Evolutionary conservation across 192 early-diverging fungal species (phyloP).

Genomic region (Chytriomyces sp.): DNA sequence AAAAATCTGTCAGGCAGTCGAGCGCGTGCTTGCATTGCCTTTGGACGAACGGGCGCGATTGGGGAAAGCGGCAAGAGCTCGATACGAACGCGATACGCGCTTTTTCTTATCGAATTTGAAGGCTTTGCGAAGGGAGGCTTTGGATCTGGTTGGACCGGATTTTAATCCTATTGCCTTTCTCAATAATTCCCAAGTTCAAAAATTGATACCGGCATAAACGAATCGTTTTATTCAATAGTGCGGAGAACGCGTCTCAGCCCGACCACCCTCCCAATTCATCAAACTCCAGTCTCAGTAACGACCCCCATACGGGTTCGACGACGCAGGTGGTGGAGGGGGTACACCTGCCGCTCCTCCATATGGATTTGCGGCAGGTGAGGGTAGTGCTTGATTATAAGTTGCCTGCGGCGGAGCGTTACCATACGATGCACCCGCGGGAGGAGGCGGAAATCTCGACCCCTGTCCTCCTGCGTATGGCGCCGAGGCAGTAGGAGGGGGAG

Average conservation of each 20-base stretch:
- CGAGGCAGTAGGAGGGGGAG: conserved; percentile 4
- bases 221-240: too few species aligned
- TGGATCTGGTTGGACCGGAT: neutral
- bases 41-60: neutral
- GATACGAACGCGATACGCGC: neutral
- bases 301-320: conserved; percentile 24
- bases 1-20: neutral
- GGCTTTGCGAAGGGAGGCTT: neutral
- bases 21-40: neutral
- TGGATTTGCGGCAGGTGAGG: neutral
- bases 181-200: too few species aligned
- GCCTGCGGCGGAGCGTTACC: neutral
- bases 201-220: too few species aligned
- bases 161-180: neutral
- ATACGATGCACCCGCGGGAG: neutral
- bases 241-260: neutral
- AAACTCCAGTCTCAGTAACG: neutral
- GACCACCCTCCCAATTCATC: neutral
- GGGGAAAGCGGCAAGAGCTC: neutral
- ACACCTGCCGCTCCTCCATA: neutral
- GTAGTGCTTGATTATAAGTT: neutral
- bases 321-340: conserved; percentile 15
- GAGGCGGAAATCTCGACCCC: neutral
- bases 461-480: neutral
- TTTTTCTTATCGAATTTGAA: neutral